Evolutionary conservation across 2,329 filamentous ascomycete species (phyloP).

Genomic region (Aspergillus latus): DNA sequence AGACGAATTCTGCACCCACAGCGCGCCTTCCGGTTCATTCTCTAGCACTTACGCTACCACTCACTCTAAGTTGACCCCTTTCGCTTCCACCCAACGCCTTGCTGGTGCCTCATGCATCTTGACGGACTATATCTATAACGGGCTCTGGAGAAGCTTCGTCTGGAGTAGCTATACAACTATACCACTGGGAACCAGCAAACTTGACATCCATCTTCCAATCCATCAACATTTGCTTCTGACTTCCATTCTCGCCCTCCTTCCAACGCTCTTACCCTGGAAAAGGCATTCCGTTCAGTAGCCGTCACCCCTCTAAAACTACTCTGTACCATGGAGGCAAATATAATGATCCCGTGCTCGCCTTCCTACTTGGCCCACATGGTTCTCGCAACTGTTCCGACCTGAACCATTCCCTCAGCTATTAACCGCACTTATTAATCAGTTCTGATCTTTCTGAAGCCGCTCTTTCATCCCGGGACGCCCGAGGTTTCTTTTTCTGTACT

Average conservation of each 20-base stretch:
- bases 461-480: neutral
- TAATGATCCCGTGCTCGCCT: constrained; percentile 12
- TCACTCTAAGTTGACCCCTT: constrained; percentile 26
- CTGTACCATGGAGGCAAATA: constrained; percentile 3
- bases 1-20: constrained; percentile 19
- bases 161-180: neutral
- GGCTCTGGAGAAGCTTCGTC: neutral
- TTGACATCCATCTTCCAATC: neutral
- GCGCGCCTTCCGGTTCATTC: constrained; percentile 32
- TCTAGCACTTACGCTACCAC: constrained; percentile 35
- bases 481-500: neutral
- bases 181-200: neutral
- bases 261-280: neutral
- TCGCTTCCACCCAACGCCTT: constrained; percentile 35
- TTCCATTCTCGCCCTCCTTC: too few species aligned
- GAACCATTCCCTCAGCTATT: neutral
- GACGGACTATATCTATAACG: neutral
- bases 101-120: constrained; percentile 15
- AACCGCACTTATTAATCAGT: constrained; percentile 5
- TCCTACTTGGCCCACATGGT: constrained; percentile 14
- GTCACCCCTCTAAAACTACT: neutral
- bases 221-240: too few species aligned
- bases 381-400: constrained; percentile 9
- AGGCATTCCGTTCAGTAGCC: neutral
- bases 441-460: neutral